Base-by-base conservation (phyloP, 1,284 basidiomycete genomes). In the Melanopsichium pennsylvanicum region DNA sequence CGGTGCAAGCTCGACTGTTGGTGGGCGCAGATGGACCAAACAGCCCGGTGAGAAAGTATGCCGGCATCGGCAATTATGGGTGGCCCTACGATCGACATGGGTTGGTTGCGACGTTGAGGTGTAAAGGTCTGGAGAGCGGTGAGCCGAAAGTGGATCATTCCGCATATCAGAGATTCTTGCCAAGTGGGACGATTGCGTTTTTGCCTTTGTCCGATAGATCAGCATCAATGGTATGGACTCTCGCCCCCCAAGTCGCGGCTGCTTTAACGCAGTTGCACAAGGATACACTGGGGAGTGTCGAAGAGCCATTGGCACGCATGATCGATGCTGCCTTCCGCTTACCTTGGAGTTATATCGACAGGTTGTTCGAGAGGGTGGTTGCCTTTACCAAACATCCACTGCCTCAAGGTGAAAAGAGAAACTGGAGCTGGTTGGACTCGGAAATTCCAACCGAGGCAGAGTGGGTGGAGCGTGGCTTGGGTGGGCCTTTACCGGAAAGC, bases 161-260 rank as follows among this genome's bases (percentile, higher is more conserved):
- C 1, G 94, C 93, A 0, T 97, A 91, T 82, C 96, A 98, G 82
- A 86, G 95, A 22, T 98, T 98, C 84, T 86, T 98, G 26, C 91
- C 94, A 1, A 93, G 92, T 4, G 95, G 96, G 0, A 95, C 96
- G 0, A 89, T 98, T 39, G 95, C 94, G 0, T 97, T 71, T 38
- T 50, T 75, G 27, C 68, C 68, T 88, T 70, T 93, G 22, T 80
- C 90, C 1, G 84, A 88, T 1, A 88, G 87, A 0, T 83, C 85
- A 0, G 93, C 91, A 5, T 95, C 94, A 2, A 85, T 98, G 55
- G 96, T 97, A 5, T 98, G 96, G 96, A 94, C 93, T 11, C 94
- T 92, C 19, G 88, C 86, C 49, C 92, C 93, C 0, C 77, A 84
- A 8, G 84, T 95, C 6, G 92, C 93, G 1, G 83, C 86, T 19